Evolutionary conservation across 2,329 filamentous ascomycete genomes (phyloP).

Genomic region (Penicillium sumatraense): DNA sequence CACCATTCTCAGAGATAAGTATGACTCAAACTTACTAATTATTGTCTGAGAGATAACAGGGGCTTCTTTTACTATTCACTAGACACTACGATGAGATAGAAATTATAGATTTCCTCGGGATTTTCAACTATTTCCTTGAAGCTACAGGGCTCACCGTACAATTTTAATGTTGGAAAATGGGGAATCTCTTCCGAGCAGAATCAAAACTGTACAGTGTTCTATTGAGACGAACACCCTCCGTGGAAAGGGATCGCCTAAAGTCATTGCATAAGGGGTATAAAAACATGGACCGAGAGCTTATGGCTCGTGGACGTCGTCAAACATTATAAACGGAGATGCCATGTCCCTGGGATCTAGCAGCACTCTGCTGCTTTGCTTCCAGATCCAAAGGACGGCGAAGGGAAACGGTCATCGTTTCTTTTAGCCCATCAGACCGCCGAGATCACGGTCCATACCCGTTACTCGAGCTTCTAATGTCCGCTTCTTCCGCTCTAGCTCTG

Average conservation of each 20-base stretch:
- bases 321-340: slow-evolving; percentile 1
- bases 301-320: slow-evolving; percentile 2
- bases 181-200: no score
- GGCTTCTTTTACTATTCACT: no score
- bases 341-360: not conserved
- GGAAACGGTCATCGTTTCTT: not conserved
- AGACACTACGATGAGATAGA: no score
- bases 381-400: not conserved
- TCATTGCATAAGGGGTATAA: slow-evolving; percentile 3
- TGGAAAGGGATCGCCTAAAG: not conserved
- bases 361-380: not conserved
- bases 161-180: no score
- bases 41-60: no score
- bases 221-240: no score
- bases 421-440: slow-evolving; percentile 65
- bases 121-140: no score
- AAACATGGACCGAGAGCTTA: not conserved
- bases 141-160: no score
- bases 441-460: slow-evolving; percentile 69
- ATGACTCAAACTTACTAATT: no score
- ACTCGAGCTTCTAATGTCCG: slow-evolving; percentile 65
- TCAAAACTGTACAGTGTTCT: no score
- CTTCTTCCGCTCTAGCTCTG: slow-evolving; percentile 67
- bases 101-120: no score
- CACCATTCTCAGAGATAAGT: no score